These are phyloP conservation scores for Bruguiera gymnorhiza DNA, from an alignment of 345 rosid genomes.

Conservation along the genomic window DNA sequence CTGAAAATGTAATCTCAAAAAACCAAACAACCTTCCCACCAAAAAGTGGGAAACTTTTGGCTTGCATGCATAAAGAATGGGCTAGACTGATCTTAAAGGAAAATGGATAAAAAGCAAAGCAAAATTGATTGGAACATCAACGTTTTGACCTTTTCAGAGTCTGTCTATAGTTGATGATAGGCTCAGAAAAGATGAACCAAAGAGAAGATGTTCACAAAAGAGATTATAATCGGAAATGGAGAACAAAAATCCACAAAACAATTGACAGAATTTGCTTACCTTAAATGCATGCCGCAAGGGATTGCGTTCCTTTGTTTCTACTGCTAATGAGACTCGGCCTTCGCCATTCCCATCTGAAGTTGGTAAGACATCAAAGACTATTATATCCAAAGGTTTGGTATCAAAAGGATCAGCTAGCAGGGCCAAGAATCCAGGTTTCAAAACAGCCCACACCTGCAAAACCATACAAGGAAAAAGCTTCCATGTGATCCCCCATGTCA, in stretches of 20 bases:
- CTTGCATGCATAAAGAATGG: too few species aligned
- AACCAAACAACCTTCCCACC: too few species aligned
- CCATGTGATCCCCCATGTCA: neutral
- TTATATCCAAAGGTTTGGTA: conserved; percentile 76
- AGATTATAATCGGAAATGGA: neutral
- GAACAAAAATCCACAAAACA: neutral
- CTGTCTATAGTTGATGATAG: too few species aligned
- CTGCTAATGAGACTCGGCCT: conserved; percentile 70
- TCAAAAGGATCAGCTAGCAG: conserved; percentile 85
- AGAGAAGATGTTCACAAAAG: too few species aligned
- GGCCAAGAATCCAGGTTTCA: conserved; percentile 97
- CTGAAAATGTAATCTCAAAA: too few species aligned
- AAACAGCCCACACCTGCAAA: conserved; percentile 91
- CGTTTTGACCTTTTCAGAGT: too few species aligned
- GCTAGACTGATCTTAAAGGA: too few species aligned
- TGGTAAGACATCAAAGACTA: conserved; percentile 92
- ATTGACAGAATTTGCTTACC: conserved; percentile 41
- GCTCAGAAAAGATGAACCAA: too few species aligned
- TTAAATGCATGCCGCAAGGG: conserved; percentile 89
- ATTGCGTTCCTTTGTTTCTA: conserved; percentile 83
- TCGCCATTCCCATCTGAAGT: conserved; percentile 80
- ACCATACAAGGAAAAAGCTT: conserved; percentile 9
- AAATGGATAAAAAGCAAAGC: too few species aligned
- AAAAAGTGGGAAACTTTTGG: too few species aligned
- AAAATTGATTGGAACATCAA: too few species aligned